phyloP scores from a whole-genome alignment of 2,329 filamentous ascomycete genomes.

The Beauveria sp. region DNA sequence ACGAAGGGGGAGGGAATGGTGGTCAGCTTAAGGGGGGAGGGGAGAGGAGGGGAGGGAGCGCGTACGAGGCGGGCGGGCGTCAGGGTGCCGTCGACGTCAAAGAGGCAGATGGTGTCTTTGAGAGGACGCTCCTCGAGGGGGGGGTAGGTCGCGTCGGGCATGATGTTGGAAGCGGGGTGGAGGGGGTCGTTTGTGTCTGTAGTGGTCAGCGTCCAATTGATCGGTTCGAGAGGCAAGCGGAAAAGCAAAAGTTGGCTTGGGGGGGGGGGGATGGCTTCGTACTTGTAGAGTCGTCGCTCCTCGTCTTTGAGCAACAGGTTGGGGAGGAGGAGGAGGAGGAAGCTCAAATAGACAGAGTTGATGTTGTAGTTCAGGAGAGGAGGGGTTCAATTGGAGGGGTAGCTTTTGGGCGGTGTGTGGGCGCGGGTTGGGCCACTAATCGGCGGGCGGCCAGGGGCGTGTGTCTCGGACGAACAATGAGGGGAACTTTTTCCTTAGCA shows the following conservation, averaged over 20 bases:
- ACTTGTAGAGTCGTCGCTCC: no score
- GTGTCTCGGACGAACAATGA: not conserved
- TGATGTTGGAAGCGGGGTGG: slow-evolving; percentile 17
- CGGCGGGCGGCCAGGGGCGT: not conserved
- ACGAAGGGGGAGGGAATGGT: not conserved
- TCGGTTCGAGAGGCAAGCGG: not conserved
- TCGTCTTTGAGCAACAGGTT: no score
- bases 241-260: no score
- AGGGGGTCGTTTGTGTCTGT: no score
- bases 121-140: slow-evolving; percentile 76
- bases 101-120: slow-evolving; percentile 89
- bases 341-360: not conserved
- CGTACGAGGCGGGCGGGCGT: slow-evolving; percentile 71
- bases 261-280: no score
- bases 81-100: slow-evolving; percentile 93
- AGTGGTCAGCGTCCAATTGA: not conserved
- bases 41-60: slow-evolving; percentile 11
- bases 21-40: no score
- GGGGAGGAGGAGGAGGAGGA: no score
- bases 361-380: not conserved
- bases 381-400: slow-evolving; percentile 8
- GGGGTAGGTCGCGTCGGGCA: slow-evolving; percentile 50
- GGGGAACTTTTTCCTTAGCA: not conserved
- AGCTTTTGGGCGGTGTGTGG: slow-evolving; percentile 1
- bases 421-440: not conserved